Evolutionary conservation across 352 stramenopile genomes (phyloP).

Genomic region (Phytophthora macrochlamydospora): DNA sequence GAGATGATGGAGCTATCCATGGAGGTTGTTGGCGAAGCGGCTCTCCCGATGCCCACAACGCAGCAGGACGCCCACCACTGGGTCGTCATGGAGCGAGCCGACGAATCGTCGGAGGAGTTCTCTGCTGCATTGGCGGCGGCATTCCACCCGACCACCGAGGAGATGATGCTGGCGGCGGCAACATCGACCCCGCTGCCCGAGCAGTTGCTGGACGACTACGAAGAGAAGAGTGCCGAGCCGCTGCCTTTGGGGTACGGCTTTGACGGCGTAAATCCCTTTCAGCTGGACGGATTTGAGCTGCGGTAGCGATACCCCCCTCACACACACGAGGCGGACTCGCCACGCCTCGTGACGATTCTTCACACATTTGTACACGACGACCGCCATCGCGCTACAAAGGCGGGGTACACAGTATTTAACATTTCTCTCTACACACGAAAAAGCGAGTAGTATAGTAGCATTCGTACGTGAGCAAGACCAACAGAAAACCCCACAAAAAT

Average conservation of each 20-base stretch:
- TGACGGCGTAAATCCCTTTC: constrained; percentile 4
- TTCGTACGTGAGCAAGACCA: neutral
- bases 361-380: neutral
- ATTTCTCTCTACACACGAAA: neutral
- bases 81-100: constrained; percentile 32
- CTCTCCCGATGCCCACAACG: constrained; percentile 15
- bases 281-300: constrained; percentile 26
- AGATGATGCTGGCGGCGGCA: constrained; percentile 3
- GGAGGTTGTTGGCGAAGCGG: constrained; percentile 5
- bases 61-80: constrained; percentile 37
- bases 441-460: neutral
- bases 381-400: no score
- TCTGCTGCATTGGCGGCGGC: constrained; percentile 17
- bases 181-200: constrained; percentile 15
- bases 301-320: constrained; percentile 7
- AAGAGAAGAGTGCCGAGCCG: constrained; percentile 14
- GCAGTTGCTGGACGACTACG: constrained; percentile 18
- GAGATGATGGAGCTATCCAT: neutral
- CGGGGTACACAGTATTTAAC: neutral
- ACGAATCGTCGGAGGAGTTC: constrained; percentile 32
- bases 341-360: neutral
- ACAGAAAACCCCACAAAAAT: constrained; percentile 1
- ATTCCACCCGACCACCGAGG: constrained; percentile 10
- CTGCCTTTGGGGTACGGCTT: neutral
- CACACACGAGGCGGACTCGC: neutral